phyloP scores from a whole-genome alignment of 345 rosid genomes.

The Heritiera littoralis region DNA sequence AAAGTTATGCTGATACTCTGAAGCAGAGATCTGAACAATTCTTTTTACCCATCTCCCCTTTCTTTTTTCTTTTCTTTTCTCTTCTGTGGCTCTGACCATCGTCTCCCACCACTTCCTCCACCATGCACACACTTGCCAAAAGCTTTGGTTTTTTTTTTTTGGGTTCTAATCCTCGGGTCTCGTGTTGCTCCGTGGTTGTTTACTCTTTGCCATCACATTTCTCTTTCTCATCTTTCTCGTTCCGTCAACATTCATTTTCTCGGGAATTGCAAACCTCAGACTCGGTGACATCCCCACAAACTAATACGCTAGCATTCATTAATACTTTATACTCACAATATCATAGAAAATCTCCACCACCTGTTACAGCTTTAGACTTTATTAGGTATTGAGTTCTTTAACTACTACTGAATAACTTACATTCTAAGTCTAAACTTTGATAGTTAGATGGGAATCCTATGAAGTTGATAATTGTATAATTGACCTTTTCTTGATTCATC shows the following conservation, averaged over 20 bases:
- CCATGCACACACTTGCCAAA: not conserved
- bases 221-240: not conserved
- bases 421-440: not conserved
- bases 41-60: not conserved
- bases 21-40: constrained; percentile 9
- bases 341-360: too few species aligned
- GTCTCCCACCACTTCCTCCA: not conserved
- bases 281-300: not conserved
- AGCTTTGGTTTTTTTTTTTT: too few species aligned
- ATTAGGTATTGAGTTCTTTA: not conserved
- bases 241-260: constrained; percentile 5
- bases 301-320: not conserved
- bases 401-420: not conserved
- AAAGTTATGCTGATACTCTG: not conserved
- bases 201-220: not conserved
- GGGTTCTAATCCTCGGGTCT: not conserved
- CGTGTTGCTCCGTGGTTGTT: constrained; percentile 6
- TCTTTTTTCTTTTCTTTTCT: not conserved
- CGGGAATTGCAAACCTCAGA: not conserved
- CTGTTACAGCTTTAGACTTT: not conserved
- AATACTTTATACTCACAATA: too few species aligned
- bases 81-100: not conserved
- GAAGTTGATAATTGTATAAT: not conserved
- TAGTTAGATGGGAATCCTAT: not conserved
- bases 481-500: not conserved